These are phyloP conservation scores for Pisolithus tinctorius DNA, from an alignment of 768 basidiomycete species.

Conservation along the genomic window DNA sequence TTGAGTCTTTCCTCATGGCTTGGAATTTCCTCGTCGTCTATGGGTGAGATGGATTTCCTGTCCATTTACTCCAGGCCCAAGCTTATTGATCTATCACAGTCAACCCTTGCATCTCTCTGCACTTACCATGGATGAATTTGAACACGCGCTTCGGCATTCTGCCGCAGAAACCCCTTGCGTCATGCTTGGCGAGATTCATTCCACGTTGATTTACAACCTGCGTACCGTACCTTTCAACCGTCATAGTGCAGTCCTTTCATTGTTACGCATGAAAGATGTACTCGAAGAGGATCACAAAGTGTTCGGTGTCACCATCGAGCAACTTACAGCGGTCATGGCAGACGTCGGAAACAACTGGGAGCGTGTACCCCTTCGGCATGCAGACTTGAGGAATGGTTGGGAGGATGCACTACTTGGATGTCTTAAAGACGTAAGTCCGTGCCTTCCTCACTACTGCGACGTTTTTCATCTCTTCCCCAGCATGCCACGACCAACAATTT, in stretches of 20 bases:
- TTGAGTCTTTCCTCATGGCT: slow-evolving; percentile 82
- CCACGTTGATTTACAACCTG: slow-evolving; percentile 81
- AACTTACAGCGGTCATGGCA: slow-evolving; percentile 61
- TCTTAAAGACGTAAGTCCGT: slow-evolving; percentile 73
- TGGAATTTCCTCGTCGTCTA: slow-evolving; percentile 96
- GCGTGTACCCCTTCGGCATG: slow-evolving; percentile 61
- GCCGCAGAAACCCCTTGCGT: slow-evolving; percentile 60
- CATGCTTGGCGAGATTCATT: slow-evolving; percentile 84
- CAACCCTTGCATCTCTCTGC: slow-evolving; percentile 82
- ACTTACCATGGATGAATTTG: slow-evolving; percentile 91
- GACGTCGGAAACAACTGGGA: slow-evolving; percentile 87
- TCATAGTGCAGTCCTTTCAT: slow-evolving; percentile 67
- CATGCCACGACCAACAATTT: slow-evolving; percentile 70
- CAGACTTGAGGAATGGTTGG: slow-evolving; percentile 81
- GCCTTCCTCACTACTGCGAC: background rate
- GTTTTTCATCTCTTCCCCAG: slow-evolving; percentile 31
- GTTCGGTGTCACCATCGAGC: slow-evolving; percentile 54
- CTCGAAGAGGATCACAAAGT: slow-evolving; percentile 38
- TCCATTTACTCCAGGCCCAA: background rate
- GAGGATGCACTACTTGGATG: slow-evolving; percentile 87
- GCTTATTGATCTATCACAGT: slow-evolving; percentile 34
- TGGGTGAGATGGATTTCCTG: slow-evolving; percentile 52
- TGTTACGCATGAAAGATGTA: slow-evolving; percentile 37
- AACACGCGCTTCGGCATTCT: slow-evolving; percentile 77
- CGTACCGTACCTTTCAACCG: slow-evolving; percentile 75